Evolutionary conservation across 2,329 filamentous ascomycete genomes (phyloP), one percentile per base, ranked within the genome.

Genomic region (Ceratocystis cubensis): DNA sequence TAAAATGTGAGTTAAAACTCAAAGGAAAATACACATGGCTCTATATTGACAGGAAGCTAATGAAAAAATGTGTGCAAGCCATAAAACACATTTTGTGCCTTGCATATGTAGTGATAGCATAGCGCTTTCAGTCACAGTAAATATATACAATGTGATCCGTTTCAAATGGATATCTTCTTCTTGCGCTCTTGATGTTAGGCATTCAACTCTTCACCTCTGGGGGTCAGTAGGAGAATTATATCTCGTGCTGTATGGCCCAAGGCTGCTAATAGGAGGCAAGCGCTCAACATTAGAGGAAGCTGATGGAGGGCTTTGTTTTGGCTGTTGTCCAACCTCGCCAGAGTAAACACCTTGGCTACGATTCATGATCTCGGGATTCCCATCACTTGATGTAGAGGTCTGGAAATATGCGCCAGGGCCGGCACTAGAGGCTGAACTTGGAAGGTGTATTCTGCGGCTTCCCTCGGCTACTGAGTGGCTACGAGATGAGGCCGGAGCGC

Each of bases 81-180:
- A 25, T 59, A 7, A 37, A 33, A n/a, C 56, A 59, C 8, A 15
- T 37, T n/a, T 37, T 6, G 25, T 25, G 30, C 17, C 15, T 59
- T 1, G 33, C 28, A 37, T 17, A 59, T 37, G 25, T 59, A 20
- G n/a, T 59, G 28, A 30, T 15, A 22, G 13, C 28, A 25, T 56
- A 56, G 28, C 10, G 20, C 50, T 56, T 30, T 28, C 22, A n/a
- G 13, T 59, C 7, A 25, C n/a, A 57, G 30, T 37, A 37, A 37
- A 59, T 59, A 59, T 59, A 59, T 59, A 59, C 28, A 59, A 25
- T 53, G 22, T 53, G 7, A 53, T 41, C 37, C 37, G 13, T 41
- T 41, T 41, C 37, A 41, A 41, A 5, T 41, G 37, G 37, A 41
- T 15, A 15, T 41, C 37, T 15, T 41, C 37, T 41, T 41, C 37